Percentiles rank a stretch among this genome's conserved stretches.
These are phyloP conservation scores for Kandelia obovata DNA, from an alignment of 345 rosid species.

Conservation along the genomic window DNA sequence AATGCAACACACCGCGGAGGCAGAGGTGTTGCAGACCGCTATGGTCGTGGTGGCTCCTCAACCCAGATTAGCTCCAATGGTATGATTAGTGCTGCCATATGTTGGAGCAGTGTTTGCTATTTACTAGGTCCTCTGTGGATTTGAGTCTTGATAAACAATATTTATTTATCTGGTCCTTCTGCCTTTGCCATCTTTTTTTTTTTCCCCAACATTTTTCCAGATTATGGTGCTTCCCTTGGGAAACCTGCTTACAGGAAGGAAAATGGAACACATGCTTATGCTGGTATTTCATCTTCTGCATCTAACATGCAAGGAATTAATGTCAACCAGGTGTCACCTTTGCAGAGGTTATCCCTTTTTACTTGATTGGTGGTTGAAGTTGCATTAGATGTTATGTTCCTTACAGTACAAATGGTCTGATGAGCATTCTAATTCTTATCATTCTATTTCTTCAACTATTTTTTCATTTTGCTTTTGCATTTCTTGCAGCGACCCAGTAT, in stretches of 20 bases:
- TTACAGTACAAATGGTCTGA: background rate
- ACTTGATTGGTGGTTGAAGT: background rate
- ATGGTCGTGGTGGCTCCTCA: conserved; percentile 60
- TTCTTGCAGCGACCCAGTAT: conserved; percentile 32
- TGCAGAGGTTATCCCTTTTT: conserved; percentile 26
- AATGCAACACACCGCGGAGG: conserved; percentile 53
- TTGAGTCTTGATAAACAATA: conserved; percentile 7
- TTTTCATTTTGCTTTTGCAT: background rate
- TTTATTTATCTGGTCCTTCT: background rate
- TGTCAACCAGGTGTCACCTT: conserved; percentile 26
- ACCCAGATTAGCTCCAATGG: conserved; percentile 48
- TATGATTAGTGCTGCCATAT: conserved; percentile 26
- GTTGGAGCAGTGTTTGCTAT: conserved; percentile 4
- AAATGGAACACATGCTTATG: conserved; percentile 23
- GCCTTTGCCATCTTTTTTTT: background rate
- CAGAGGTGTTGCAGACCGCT: conserved; percentile 70
- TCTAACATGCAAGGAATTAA: conserved; percentile 19
- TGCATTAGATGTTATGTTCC: conserved; percentile 11
- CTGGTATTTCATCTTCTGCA: conserved; percentile 21
- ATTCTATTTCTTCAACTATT: background rate
- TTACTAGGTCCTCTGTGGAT: background rate
- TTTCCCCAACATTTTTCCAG: conserved; percentile 37
- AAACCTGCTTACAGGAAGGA: conserved; percentile 34
- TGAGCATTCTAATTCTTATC: background rate
- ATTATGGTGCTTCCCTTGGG: conserved; percentile 47